Evolutionary conservation across 345 rosid species (phyloP).

Genomic region (Cochlearia excelsa): DNA sequence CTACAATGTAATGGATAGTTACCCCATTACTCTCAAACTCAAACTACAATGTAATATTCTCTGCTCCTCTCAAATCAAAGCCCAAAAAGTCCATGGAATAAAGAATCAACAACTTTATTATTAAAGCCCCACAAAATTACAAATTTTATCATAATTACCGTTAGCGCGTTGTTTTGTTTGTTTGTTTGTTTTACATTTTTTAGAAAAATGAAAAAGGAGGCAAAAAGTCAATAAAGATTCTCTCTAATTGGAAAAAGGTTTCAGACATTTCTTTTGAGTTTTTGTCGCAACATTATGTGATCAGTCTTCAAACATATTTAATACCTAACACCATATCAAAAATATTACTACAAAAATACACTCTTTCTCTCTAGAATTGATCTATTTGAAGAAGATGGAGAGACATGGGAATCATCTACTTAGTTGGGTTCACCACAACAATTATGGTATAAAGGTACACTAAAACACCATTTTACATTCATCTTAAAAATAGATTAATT

Average conservation of each 20-base stretch:
- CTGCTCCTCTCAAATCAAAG: no score
- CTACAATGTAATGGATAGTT: no score
- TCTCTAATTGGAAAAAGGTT: conserved; percentile 23
- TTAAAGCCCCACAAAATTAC: no score
- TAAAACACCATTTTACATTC: conserved; percentile 26
- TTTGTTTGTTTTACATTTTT: no score
- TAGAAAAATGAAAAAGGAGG: neutral
- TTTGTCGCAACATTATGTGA: neutral
- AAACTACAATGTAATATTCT: no score
- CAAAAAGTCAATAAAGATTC: conserved; percentile 31
- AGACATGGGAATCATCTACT: conserved; percentile 51
- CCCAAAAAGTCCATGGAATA: no score
- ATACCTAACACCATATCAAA: neutral
- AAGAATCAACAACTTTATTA: no score
- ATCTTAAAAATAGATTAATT: no score
- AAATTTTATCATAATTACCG: no score
- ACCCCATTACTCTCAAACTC: no score
- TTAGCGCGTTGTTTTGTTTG: no score
- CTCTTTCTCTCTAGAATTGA: conserved; percentile 11
- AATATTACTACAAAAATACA: conserved; percentile 15
- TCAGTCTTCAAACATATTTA: conserved; percentile 11
- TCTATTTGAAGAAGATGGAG: conserved; percentile 50
- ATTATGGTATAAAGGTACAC: conserved; percentile 49
- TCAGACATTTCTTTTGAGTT: conserved; percentile 32
- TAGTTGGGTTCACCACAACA: conserved; percentile 56